Conservation (phyloP, 2,329 filamentous ascomycete species). For the Colletotrichum cereale region DNA sequence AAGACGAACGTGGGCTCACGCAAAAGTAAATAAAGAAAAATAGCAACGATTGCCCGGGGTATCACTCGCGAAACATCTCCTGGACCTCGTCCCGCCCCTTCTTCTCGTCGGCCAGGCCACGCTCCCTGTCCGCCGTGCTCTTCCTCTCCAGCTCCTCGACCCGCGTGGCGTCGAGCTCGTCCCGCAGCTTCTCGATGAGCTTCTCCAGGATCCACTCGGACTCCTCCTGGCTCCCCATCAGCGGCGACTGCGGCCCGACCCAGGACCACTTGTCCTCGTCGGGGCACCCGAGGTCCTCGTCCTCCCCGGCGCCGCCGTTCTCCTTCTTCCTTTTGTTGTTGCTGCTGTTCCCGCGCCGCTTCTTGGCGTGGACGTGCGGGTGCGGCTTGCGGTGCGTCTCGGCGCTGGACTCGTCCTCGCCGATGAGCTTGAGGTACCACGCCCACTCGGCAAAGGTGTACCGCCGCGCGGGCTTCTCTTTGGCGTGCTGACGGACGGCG, state of each 20-base stretch:
- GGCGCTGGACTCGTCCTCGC: constrained; percentile 69
- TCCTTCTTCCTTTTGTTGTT: constrained; percentile 38
- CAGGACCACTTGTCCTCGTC: constrained; percentile 72
- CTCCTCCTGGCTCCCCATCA: constrained; percentile 77
- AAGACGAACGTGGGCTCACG: too few species aligned
- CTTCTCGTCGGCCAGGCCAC: constrained; percentile 59
- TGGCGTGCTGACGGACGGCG: constrained; percentile 73
- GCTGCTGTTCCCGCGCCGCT: constrained; percentile 41
- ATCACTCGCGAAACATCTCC: constrained; percentile 8
- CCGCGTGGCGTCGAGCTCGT: constrained; percentile 59
- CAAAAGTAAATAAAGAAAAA: too few species aligned
- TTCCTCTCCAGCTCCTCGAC: constrained; percentile 29
- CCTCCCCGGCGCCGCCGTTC: constrained; percentile 33
- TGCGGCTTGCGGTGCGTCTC: constrained; percentile 61
- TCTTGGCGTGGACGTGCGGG: constrained; percentile 42
- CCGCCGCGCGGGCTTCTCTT: constrained; percentile 66
- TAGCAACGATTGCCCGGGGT: background rate
- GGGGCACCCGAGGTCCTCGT: constrained; percentile 45
- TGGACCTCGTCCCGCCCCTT: constrained; percentile 37
- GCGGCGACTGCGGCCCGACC: constrained; percentile 76
- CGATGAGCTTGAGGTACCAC: constrained; percentile 84
- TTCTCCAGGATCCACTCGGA: constrained; percentile 80
- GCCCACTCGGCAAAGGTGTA: constrained; percentile 91
- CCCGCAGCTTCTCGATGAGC: constrained; percentile 69
- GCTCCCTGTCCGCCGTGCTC: constrained; percentile 50